Conservation (phyloP, 257 asterid species). For the Craterostigma plantagineum region DNA sequence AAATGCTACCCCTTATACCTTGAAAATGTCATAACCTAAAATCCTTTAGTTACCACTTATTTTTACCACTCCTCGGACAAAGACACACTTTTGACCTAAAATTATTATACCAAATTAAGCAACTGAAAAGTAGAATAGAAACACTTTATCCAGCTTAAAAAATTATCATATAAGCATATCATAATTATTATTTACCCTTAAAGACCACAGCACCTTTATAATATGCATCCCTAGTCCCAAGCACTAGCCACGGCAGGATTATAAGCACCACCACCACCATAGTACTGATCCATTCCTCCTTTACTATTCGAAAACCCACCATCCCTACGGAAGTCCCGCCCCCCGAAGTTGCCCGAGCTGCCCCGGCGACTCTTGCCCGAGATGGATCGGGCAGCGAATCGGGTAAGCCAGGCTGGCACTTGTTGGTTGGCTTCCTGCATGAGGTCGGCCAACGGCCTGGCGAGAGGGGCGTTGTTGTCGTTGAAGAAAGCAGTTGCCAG, state of each 20-base stretch:
- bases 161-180: no score
- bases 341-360: slow-evolving; percentile 57
- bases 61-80: no score
- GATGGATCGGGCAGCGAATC: slow-evolving; percentile 52
- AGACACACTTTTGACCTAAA: no score
- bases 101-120: no score
- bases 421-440: slow-evolving; percentile 96
- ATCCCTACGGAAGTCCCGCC: slow-evolving; percentile 69
- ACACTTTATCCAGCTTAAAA: no score
- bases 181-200: no score
- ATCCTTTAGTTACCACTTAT: no score
- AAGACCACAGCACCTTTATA: no score
- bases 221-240: slow-evolving; percentile 55
- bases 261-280: slow-evolving; percentile 35
- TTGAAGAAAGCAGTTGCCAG: slow-evolving; percentile 89
- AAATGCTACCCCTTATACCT: no score
- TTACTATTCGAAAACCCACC: slow-evolving; percentile 16
- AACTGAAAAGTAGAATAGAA: no score
- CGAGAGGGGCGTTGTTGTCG: slow-evolving; percentile 58
- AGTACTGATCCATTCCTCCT: slow-evolving; percentile 38
- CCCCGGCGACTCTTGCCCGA: slow-evolving; percentile 49
- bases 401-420: slow-evolving; percentile 86
- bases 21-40: no score
- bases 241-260: slow-evolving; percentile 55
- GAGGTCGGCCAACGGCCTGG: slow-evolving; percentile 56